Base-by-base conservation (phyloP, 1,139 yeast species). In the Taphrina flavorubra region DNA sequence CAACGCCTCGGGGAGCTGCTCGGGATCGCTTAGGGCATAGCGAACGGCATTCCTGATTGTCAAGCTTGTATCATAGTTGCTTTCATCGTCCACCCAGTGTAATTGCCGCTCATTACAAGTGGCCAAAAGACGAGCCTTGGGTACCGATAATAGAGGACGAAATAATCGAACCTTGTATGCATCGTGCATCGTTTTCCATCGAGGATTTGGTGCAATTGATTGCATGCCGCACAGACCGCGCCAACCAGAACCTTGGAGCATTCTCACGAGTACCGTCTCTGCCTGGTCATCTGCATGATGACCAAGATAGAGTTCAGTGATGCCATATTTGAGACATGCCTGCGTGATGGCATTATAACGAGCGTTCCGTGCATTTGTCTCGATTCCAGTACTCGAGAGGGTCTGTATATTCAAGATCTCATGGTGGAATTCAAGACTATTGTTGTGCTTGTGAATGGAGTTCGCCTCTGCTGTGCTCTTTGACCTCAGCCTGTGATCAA, bases 281-380 rank as follows among this genome's bases (percentile, higher is more conserved):
- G 87, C 70, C 74, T 88, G 92, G 75, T 90, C 96, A 74, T 89
- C 86, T 64, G 80, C 74, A 72, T 86, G 89, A 74, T 90, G 96
- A 0, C 89, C 96, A 65, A 87, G 79, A 59, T 86, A 76, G 11
- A 89, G 71, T 44, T 80, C 75, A 0, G 75, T 55, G 18, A 78
- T 77, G 0, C 72, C 78, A 5, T 74, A 71, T 0, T 71, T 71
- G 0, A 75, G 72, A 72, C 87, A 85, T 2, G 77, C 76, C 1
- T 77, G 63, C 1, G 75, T 73, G 31, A 89, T 77, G 3, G 79
- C 79, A 51, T 78, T 74, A 71, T 86, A 86, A 57, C 96, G 78
- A 68, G 81, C 80, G 1, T 72, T 70, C 49, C 96, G 77, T 0
- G 92, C 92, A 18, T 81, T 80, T 72, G 81, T 84, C 75, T 88